phyloP scores from a whole-genome alignment of 805 yeast genomes.

The Lachancea sp. region DNA sequence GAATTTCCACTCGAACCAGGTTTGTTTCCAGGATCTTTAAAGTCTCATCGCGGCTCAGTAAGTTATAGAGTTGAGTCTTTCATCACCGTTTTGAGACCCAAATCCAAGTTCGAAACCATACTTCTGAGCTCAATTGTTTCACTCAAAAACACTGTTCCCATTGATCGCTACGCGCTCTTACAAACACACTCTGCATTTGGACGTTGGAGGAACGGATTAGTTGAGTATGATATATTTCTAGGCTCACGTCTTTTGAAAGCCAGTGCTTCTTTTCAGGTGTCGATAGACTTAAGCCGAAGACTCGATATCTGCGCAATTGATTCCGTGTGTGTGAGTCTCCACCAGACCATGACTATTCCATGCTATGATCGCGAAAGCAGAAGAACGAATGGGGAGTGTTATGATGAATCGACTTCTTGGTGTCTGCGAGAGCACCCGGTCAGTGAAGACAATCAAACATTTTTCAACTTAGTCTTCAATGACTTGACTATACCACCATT shows the following conservation, averaged over 20 bases:
- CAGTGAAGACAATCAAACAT: not conserved
- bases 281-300: slow-evolving; percentile 1
- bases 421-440: not conserved
- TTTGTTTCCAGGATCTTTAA: slow-evolving; percentile 11
- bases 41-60: slow-evolving; percentile 12
- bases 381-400: not conserved
- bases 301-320: not conserved
- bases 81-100: slow-evolving; percentile 2
- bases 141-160: slow-evolving; percentile 8
- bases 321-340: slow-evolving; percentile 1
- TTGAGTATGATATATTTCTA: slow-evolving; percentile 7
- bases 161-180: not conserved
- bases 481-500: not conserved
- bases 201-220: slow-evolving; percentile 2
- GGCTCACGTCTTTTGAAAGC: slow-evolving; percentile 8
- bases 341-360: slow-evolving; percentile 7
- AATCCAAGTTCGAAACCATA: slow-evolving; percentile 6
- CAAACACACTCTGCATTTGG: slow-evolving; percentile 2
- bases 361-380: not conserved
- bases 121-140: slow-evolving; percentile 4
- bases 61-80: slow-evolving; percentile 13
- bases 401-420: not conserved
- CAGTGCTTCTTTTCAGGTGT: slow-evolving; percentile 7
- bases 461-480: not conserved
- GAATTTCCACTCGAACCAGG: slow-evolving; percentile 11